A percentile compares a stretch with the other conserved stretches of the same genome.
Conservation (phyloP, 1,284 basidiomycete species). For the Farysia itapuensis region DNA sequence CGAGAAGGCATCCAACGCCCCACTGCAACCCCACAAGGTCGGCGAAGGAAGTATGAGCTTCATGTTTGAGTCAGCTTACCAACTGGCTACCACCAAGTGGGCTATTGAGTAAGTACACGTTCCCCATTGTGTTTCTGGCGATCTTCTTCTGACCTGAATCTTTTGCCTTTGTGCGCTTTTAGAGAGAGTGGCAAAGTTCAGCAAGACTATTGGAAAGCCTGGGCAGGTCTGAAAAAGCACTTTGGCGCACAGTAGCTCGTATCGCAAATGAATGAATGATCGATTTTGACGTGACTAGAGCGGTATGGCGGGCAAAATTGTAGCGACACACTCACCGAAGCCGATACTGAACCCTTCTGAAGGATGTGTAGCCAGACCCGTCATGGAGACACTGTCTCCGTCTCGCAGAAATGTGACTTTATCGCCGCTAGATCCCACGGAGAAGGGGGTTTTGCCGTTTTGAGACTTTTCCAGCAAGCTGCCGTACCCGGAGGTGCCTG, state of each 20-base stretch:
- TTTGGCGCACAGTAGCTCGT: no score
- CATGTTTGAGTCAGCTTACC: conserved; percentile 53
- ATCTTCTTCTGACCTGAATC: not conserved
- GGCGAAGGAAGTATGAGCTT: conserved; percentile 45
- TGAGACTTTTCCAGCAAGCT: conserved; percentile 14
- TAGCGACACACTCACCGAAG: conserved; percentile 15
- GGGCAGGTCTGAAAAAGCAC: conserved; percentile 19
- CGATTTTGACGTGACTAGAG: no score
- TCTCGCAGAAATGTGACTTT: conserved; percentile 12
- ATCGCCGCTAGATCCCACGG: not conserved
- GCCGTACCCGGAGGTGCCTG: conserved; percentile 9
- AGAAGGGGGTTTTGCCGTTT: conserved; percentile 1
- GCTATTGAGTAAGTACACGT: conserved; percentile 15
- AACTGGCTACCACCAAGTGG: conserved; percentile 47
- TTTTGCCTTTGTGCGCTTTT: not conserved
- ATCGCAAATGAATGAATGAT: no score
- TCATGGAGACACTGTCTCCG: conserved; percentile 11
- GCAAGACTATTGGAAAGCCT: conserved; percentile 42
- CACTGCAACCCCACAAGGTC: conserved; percentile 35
- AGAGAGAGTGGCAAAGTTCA: conserved; percentile 47
- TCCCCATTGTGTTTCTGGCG: not conserved
- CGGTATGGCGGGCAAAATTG: conserved; percentile 8
- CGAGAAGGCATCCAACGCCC: conserved; percentile 23
- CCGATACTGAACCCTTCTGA: conserved; percentile 2
- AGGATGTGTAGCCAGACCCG: not conserved